A percentile compares a stretch with the other conserved stretches of the same genome.
phyloP scores from a whole-genome alignment of 768 basidiomycete genomes.

The Hypsizygus marmoreus region DNA sequence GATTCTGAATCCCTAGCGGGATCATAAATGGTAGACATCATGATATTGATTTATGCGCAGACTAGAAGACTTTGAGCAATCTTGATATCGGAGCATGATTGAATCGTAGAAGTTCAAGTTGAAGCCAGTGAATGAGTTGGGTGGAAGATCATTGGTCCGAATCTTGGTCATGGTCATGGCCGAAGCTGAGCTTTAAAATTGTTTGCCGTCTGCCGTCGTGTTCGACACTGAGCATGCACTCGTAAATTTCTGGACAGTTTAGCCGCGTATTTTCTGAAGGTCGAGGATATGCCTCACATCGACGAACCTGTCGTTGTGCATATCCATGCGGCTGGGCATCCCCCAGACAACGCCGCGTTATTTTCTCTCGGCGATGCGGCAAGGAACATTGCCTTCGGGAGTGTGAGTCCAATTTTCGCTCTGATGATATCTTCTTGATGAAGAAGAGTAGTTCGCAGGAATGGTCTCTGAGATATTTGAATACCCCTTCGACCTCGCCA shows the following conservation, averaged over 20 bases:
- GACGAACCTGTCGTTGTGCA: constrained; percentile 16
- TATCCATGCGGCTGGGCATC: background rate
- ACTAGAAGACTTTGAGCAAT: no score
- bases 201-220: no score
- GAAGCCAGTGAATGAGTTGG: no score
- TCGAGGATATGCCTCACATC: constrained; percentile 13
- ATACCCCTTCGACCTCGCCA: constrained; percentile 91
- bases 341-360: constrained; percentile 6
- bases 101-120: no score
- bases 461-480: constrained; percentile 88
- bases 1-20: no score
- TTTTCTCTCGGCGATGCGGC: constrained; percentile 27
- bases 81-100: no score
- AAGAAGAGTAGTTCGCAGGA: constrained; percentile 71
- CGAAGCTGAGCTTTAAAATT: no score
- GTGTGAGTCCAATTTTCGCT: constrained; percentile 31
- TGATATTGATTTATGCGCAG: no score
- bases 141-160: no score
- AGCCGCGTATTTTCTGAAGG: background rate
- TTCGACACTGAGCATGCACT: constrained; percentile 2
- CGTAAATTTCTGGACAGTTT: constrained; percentile 2
- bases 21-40: no score
- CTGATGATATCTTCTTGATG: background rate
- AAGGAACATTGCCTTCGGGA: constrained; percentile 52
- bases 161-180: no score